phyloP scores from a whole-genome alignment of 1,284 basidiomycete species.

The Pseudozyma hubeiensis region DNA sequence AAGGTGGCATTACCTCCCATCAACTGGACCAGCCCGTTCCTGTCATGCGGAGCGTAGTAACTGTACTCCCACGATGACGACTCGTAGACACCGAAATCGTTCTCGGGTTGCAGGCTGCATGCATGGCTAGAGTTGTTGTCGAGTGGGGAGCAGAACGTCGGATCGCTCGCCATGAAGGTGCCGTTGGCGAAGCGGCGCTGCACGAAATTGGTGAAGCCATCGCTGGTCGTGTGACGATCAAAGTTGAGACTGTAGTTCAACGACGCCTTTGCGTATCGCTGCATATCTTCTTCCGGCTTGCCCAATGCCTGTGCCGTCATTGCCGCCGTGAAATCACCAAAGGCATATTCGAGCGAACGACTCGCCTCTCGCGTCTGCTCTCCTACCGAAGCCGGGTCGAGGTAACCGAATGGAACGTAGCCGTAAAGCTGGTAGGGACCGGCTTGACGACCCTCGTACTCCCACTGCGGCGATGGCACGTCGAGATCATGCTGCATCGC shows the following conservation, averaged over 20 bases:
- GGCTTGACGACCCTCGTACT: constrained; percentile 56
- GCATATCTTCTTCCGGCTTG: constrained; percentile 28
- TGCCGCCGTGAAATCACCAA: constrained; percentile 71
- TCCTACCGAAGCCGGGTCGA: constrained; percentile 54
- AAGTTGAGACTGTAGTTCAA: constrained; percentile 61
- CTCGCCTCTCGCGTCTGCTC: constrained; percentile 57
- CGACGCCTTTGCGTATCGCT: constrained; percentile 31
- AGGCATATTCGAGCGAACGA: constrained; percentile 67
- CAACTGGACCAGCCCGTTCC: constrained; percentile 54
- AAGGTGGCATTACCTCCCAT: constrained; percentile 49
- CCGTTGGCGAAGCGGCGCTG: constrained; percentile 55
- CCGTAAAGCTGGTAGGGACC: constrained; percentile 50
- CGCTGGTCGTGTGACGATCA: constrained; percentile 31
- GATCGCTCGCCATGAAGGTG: constrained; percentile 48
- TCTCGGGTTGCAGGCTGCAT: constrained; percentile 57
- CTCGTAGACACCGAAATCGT: constrained; percentile 56
- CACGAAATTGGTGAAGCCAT: constrained; percentile 54
- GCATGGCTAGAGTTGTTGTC: constrained; percentile 42
- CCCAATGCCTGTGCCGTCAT: constrained; percentile 47
- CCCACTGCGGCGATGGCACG: constrained; percentile 69
- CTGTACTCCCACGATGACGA: constrained; percentile 59
- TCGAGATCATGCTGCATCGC: constrained; percentile 60
- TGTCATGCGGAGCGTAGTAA: constrained; percentile 59
- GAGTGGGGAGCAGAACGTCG: constrained; percentile 55
- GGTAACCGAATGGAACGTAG: constrained; percentile 56